Evolutionary conservation across 257 asterid species (phyloP).

Genomic region (Penstemon barbatus): DNA sequence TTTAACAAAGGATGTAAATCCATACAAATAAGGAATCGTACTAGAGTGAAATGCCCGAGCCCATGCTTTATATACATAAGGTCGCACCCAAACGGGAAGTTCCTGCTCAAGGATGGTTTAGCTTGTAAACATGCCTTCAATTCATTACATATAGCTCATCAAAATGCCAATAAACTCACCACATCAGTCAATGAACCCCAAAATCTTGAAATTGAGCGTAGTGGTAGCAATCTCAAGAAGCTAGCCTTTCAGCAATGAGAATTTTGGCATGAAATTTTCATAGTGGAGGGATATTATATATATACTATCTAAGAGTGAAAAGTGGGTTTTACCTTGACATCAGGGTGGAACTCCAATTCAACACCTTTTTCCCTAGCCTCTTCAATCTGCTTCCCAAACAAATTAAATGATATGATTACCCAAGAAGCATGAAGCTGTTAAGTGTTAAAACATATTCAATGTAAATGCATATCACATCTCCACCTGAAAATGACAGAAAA

Average conservation of each 20-base stretch:
- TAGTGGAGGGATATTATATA: neutral
- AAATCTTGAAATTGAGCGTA: conserved; percentile 83
- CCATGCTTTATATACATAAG: conserved; percentile 87
- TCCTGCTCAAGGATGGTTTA: conserved; percentile 59
- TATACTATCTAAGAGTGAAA: conserved; percentile 12
- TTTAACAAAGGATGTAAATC: conserved; percentile 17
- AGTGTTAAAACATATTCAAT: neutral
- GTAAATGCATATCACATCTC: neutral
- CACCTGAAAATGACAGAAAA: conserved; percentile 10
- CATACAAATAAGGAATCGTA: conserved; percentile 37
- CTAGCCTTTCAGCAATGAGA: conserved; percentile 57
- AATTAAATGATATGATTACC: conserved; percentile 15
- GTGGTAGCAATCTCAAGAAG: conserved; percentile 75
- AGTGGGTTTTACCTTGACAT: conserved; percentile 62
- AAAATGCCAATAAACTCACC: conserved; percentile 51
- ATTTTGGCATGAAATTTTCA: conserved; percentile 19
- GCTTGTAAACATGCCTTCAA: conserved; percentile 21
- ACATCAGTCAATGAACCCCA: conserved; percentile 76
- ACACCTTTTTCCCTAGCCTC: conserved; percentile 72
- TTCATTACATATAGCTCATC: conserved; percentile 21
- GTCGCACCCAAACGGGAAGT: conserved; percentile 82
- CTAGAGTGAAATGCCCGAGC: conserved; percentile 96
- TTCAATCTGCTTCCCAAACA: conserved; percentile 56
- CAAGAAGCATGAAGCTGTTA: conserved; percentile 20
- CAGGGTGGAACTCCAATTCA: conserved; percentile 82